Evolutionary conservation across 495 filamentous ascomycete genomes (phyloP).

Genomic region (Neohortaea acidophila): DNA sequence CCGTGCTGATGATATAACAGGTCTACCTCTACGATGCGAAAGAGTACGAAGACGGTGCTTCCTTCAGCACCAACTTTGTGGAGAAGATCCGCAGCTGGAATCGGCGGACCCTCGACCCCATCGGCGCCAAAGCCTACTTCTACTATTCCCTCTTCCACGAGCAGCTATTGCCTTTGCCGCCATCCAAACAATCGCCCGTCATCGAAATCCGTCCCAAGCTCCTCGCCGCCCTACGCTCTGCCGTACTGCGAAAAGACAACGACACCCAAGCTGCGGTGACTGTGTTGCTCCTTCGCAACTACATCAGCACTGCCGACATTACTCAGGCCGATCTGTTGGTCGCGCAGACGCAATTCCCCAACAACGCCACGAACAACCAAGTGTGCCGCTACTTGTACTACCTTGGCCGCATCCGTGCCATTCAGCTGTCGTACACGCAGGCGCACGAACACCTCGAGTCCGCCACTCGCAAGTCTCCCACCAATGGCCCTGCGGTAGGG

Average conservation of each 20-base stretch:
- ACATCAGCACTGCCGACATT: conserved; percentile 90
- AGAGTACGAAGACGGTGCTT: conserved; percentile 57
- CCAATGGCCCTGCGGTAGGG: conserved; percentile 71
- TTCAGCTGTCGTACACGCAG: conserved; percentile 89
- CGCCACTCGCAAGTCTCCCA: conserved; percentile 86
- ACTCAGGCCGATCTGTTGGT: conserved; percentile 91
- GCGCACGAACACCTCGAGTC: conserved; percentile 87
- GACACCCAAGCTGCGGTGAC: conserved; percentile 93
- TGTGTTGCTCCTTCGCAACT: conserved; percentile 86
- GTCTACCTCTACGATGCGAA: conserved; percentile 79
- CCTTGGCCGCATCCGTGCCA: conserved; percentile 85
- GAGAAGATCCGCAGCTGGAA: conserved; percentile 77
- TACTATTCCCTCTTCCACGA: conserved; percentile 93
- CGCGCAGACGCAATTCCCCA: conserved; percentile 84
- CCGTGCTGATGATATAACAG: conserved; percentile 39
- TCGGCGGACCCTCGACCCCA: conserved; percentile 81
- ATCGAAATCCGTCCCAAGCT: conserved; percentile 74
- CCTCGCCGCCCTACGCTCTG: conserved; percentile 75
- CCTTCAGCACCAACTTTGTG: conserved; percentile 67
- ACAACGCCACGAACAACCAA: conserved; percentile 89
- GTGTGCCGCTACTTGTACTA: conserved; percentile 95
- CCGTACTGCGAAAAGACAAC: conserved; percentile 85
- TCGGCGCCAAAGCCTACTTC: conserved; percentile 92
- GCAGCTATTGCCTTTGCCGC: conserved; percentile 68
- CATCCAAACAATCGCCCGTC: conserved; percentile 69